Base-by-base conservation (phyloP, 2,329 filamentous ascomycete species). In the Fusarium verrucosum region DNA sequence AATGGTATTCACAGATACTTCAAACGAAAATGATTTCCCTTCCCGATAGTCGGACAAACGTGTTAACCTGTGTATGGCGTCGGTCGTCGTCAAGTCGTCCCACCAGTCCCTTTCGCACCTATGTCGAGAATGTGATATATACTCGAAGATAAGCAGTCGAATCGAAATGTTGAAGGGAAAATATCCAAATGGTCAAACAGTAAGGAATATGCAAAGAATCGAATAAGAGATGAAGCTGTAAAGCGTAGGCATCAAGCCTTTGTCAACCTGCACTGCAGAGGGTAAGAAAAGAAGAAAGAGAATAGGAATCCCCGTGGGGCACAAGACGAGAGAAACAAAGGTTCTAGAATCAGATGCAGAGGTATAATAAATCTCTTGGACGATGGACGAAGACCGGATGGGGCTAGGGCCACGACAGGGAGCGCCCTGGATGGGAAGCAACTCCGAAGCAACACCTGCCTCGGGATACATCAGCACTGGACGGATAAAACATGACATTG, bases 191-290 rank as follows among this genome's bases (percentile, higher is more conserved):
- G n/a, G 11, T 50, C 25, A 33, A 37, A 23, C 20, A 44, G 25
- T 25, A 65, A 67, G 44, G 64, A 67, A 51, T 23, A 50, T 67
- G 47, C 37, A 33, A 49, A 61, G 64, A 65, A 67, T 58, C 23
- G 46, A 52, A 66, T 20, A 35, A 65, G 36, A 50, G 42, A 13
- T 46, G 42, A 53, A 36, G 44, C 35, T 52, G 52, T 23, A 53
- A n/a, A 68, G 56, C 38, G 45, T 66, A 68, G 66, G 56, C 58
- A 58, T 65, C 58, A 63, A 71, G 68, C 56, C 68, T 52, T 45
- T 17, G 49, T n/a, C n/a, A n/a, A 50, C 45, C 58, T 55, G 55
- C 65, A 60, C 65, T 50, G 49, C 51, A 62, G 43, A 67, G 37
- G 57, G 43, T 37, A 33, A 56, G 50, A 45, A 50, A 40, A 40